Percentiles rank a stretch among this genome's conserved stretches.
Evolutionary conservation across 1,284 basidiomycete genomes (phyloP).

Genomic region (Tilletia caries): DNA sequence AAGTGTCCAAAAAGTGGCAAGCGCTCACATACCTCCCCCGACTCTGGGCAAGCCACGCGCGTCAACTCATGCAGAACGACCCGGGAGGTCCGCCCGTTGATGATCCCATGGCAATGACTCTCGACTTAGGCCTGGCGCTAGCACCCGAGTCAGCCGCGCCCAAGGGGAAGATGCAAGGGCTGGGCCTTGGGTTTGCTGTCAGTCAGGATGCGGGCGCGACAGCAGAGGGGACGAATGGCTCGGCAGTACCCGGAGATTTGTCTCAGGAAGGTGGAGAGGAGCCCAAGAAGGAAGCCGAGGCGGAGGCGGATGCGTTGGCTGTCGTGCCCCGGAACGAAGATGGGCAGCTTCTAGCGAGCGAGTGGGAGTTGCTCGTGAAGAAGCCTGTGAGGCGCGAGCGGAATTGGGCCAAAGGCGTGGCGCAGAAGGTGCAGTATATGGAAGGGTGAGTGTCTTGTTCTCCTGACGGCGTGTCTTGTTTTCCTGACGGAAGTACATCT

Average conservation of each 20-base stretch:
- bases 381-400: slow-evolving; percentile 78
- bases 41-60: slow-evolving; percentile 73
- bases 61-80: slow-evolving; percentile 70
- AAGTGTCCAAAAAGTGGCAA: slow-evolving; percentile 76
- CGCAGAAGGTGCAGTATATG: slow-evolving; percentile 72
- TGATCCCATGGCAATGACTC: slow-evolving; percentile 11
- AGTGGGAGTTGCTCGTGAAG: slow-evolving; percentile 68
- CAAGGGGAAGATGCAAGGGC: background rate
- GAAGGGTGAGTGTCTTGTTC: slow-evolving; percentile 58
- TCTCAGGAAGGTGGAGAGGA: background rate
- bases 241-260: background rate
- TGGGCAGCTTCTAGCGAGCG: slow-evolving; percentile 17
- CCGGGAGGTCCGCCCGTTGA: slow-evolving; percentile 56
- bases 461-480: too few relatives aligned
- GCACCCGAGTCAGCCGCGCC: background rate
- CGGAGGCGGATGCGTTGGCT: slow-evolving; percentile 14
- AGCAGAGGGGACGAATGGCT: background rate
- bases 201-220: background rate
- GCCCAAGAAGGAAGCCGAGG: background rate
- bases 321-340: slow-evolving; percentile 21
- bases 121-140: background rate
- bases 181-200: background rate
- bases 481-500: too few relatives aligned
- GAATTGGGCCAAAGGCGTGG: slow-evolving; percentile 68
- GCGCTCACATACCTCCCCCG: slow-evolving; percentile 67